Evolutionary conservation across 2,329 filamentous ascomycete genomes (phyloP).

Genomic region (Fusarium fujikuroi): DNA sequence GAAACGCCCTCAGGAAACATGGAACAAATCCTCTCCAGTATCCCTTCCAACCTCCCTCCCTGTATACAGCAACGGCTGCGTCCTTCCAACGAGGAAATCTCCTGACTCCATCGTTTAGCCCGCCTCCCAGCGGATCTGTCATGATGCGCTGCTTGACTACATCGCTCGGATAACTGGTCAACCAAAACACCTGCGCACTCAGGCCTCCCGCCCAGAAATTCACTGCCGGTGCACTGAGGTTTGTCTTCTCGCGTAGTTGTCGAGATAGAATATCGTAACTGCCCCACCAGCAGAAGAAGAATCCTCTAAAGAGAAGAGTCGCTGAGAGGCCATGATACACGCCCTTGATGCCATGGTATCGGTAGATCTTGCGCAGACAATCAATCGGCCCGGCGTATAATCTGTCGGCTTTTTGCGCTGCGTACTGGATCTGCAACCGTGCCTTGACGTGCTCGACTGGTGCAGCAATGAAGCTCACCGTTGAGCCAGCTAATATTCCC

Average conservation of each 20-base stretch:
- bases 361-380: constrained; percentile 76
- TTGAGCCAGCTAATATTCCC: constrained; percentile 86
- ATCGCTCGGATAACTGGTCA: constrained; percentile 90
- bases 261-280: constrained; percentile 87
- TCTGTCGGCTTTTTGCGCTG: constrained; percentile 78
- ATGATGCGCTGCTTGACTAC: constrained; percentile 97
- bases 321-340: constrained; percentile 87
- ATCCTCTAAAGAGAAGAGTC: constrained; percentile 87
- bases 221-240: constrained; percentile 78
- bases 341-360: constrained; percentile 78
- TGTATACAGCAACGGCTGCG: constrained; percentile 80
- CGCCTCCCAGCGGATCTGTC: constrained; percentile 87
- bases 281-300: constrained; percentile 99
- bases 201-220: constrained; percentile 98
- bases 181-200: constrained; percentile 94
- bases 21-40: constrained; percentile 96
- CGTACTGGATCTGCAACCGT: constrained; percentile 93
- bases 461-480: constrained; percentile 91
- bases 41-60: constrained; percentile 78
- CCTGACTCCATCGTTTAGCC: constrained; percentile 72
- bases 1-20: constrained; percentile 93
- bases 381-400: constrained; percentile 90
- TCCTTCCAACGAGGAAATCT: constrained; percentile 81
- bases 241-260: constrained; percentile 72
- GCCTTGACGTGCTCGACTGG: constrained; percentile 97